Evolutionary conservation across 306 rosid species (phyloP), one percentile per base, ranked within the genome.

Genomic region (Rubus idaeus): DNA sequence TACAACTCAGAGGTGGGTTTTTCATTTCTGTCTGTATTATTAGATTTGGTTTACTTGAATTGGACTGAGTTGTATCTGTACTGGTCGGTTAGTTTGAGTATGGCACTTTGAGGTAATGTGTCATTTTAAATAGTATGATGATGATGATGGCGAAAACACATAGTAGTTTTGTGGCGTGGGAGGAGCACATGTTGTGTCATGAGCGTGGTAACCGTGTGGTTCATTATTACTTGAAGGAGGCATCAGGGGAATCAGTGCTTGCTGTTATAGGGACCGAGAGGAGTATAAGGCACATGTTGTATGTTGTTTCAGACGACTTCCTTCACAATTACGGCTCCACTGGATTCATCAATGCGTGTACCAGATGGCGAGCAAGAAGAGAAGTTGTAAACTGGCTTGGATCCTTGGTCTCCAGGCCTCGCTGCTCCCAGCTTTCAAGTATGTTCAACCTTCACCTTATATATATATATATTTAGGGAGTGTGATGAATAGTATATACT

Each of bases 251-350:
- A 73, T 83, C 82, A 11, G 89, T 86, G 26, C 91, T 89, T 68
- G 93, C 93, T 42, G 92, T 92, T 67, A 79, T 90, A 50, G 97
- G 97, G 68, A 92, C 96, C 14, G 97, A 90, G 94, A 90, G 93
- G 87, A 92, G 97, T 61, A 86, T 92, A 74, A 85, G 97, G 81
- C 97, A 92, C 77, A 92, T 92, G 97, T 73, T 87, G 85, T 92
- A 90, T 79, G 93, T 89, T 73, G 87, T 89, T 56, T 83, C 91
- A 5, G 91, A 86, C 26, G 85, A 84, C 6, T 90, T 92, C 49
- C 73, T 90, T 82, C 70, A 75, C 79, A 80, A 79, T 49, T 87
- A 80, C 39, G 90, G 81, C 76, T 77, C 90, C 62, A 65, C 78
- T 13, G 83, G 73, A 39, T 75, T 77, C 21, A 55, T 83, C 73